These are phyloP conservation scores for Geranomyces variabilis DNA, from an alignment of 192 early-diverging fungal species.

Conservation along the genomic window DNA sequence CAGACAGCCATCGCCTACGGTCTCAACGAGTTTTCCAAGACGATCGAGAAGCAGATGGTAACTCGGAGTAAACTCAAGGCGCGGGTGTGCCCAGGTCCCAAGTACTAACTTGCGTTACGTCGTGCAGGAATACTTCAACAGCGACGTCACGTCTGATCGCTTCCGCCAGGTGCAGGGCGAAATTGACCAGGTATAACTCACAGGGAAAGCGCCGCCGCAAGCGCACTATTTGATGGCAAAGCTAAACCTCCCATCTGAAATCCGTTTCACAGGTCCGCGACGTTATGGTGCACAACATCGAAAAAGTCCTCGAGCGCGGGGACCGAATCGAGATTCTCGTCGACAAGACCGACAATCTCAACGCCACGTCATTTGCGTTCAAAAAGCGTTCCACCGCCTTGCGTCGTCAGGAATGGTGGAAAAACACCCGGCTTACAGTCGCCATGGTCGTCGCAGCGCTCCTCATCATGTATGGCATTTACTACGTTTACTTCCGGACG, in stretches of 20 bases:
- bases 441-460: conserved; percentile 62
- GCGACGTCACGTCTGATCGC: conserved; percentile 70
- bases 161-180: conserved; percentile 84
- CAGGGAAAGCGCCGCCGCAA: too few species aligned
- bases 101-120: too few species aligned
- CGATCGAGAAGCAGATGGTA: conserved; percentile 84
- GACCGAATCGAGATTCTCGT: conserved; percentile 88
- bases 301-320: conserved; percentile 83
- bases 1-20: conserved; percentile 69
- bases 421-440: conserved; percentile 84
- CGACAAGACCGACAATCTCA: conserved; percentile 87
- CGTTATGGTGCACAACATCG: conserved; percentile 95
- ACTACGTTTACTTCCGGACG: too few species aligned
- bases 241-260: too few species aligned
- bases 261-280: conserved; percentile 67
- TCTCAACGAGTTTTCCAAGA: conserved; percentile 79
- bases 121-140: conserved; percentile 73
- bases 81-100: too few species aligned
- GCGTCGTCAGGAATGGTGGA: conserved; percentile 92
- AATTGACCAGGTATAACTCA: conserved; percentile 78
- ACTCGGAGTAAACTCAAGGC: background rate
- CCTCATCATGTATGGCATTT: conserved; percentile 65
- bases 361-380: conserved; percentile 88
- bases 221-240: too few species aligned
- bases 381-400: conserved; percentile 83